phyloP scores from a whole-genome alignment of 148 eudicot species.

The Amaranthus cruentus region DNA sequence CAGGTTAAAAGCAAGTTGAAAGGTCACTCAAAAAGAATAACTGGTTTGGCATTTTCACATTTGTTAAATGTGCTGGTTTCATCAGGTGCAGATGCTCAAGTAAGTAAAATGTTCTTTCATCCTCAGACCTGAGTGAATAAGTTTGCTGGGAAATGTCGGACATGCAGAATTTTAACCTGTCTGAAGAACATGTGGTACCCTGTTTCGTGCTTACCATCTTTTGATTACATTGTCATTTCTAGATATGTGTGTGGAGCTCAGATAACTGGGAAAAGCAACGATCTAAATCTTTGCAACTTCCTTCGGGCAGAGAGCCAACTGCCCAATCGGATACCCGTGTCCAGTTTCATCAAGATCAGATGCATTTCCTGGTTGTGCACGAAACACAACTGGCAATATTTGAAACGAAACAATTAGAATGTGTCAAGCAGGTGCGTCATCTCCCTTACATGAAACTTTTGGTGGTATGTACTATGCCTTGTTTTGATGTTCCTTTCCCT shows the following conservation, averaged over 20 bases:
- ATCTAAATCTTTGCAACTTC: constrained; percentile 55
- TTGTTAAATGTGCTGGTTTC: constrained; percentile 71
- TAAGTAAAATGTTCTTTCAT: constrained; percentile 12
- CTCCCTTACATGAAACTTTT: background rate
- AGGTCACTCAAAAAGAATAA: constrained; percentile 85
- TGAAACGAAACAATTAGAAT: constrained; percentile 75
- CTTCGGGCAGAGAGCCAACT: constrained; percentile 60
- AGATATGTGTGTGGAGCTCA: constrained; percentile 85
- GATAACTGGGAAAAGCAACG: constrained; percentile 81
- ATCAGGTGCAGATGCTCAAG: constrained; percentile 95
- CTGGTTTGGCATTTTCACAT: constrained; percentile 86
- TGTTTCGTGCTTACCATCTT: background rate
- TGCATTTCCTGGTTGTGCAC: constrained; percentile 79
- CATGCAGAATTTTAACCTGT: background rate
- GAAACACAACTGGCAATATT: constrained; percentile 88
- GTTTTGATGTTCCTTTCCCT: constrained; percentile 19
- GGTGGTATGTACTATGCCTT: constrained; percentile 1
- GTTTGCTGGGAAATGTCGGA: background rate
- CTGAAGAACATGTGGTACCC: background rate
- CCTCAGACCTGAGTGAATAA: background rate
- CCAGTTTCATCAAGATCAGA: constrained; percentile 83
- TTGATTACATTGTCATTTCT: constrained; percentile 9
- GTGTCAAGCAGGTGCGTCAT: constrained; percentile 59
- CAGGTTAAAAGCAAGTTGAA: constrained; percentile 86
- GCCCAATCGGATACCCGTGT: constrained; percentile 77